phyloP scores from a whole-genome alignment of 1,139 yeast genomes.

The Pichia sp. region DNA sequence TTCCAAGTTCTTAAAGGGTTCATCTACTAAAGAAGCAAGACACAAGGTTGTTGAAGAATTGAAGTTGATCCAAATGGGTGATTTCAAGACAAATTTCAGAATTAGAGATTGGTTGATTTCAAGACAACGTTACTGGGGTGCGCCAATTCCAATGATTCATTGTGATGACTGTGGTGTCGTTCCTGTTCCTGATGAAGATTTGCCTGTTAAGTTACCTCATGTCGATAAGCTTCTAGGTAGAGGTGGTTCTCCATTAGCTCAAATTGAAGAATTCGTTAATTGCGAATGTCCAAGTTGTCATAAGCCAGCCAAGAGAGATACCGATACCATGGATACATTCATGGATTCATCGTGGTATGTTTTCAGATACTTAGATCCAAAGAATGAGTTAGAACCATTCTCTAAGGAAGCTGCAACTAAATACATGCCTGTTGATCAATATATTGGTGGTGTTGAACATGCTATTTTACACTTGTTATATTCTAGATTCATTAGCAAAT shows the following conservation, averaged over 20 bases:
- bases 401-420: constrained; percentile 47
- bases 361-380: constrained; percentile 77
- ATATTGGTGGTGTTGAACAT: constrained; percentile 95
- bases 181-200: constrained; percentile 81
- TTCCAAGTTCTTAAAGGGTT: constrained; percentile 53
- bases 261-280: constrained; percentile 66
- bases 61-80: constrained; percentile 41
- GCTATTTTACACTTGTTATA: constrained; percentile 90
- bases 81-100: constrained; percentile 51
- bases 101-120: constrained; percentile 93
- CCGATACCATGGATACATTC: constrained; percentile 98
- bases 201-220: constrained; percentile 80
- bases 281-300: constrained; percentile 83
- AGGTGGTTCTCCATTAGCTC: constrained; percentile 71
- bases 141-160: constrained; percentile 93
- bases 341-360: constrained; percentile 98
- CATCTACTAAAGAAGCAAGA: constrained; percentile 52
- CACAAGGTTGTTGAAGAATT: constrained; percentile 45
- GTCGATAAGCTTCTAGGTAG: constrained; percentile 48
- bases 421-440: constrained; percentile 81
- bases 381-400: constrained; percentile 57
- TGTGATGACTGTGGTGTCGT: constrained; percentile 85
- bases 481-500: constrained; percentile 81
- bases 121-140: constrained; percentile 97
- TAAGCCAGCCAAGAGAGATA: constrained; percentile 74